Evolutionary conservation across 1,284 basidiomycete genomes (phyloP).

Genomic region (Fomitopsis palustris): DNA sequence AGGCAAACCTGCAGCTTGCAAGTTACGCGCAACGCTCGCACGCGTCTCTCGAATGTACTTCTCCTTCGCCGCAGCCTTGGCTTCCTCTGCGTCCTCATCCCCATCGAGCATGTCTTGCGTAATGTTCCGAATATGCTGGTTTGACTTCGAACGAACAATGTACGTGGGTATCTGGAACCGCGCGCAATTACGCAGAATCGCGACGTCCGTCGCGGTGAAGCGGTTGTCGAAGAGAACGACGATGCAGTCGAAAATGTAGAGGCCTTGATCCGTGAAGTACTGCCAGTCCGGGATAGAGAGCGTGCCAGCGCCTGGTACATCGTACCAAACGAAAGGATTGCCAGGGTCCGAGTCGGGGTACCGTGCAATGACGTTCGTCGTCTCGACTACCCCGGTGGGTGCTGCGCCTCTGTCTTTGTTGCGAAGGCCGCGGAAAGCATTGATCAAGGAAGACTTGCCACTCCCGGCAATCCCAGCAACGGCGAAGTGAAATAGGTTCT

Average conservation of each 20-base stretch:
- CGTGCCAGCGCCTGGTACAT: not conserved
- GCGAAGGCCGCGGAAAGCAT: not conserved
- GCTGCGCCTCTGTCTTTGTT: not conserved
- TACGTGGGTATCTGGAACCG: slow-evolving; percentile 1
- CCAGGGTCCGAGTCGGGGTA: not conserved
- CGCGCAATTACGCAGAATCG: not conserved
- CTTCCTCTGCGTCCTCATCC: not conserved
- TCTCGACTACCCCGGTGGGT: not conserved
- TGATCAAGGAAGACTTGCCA: not conserved
- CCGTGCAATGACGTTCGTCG: not conserved
- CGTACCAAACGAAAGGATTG: slow-evolving; percentile 1
- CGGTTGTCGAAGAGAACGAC: slow-evolving; percentile 2
- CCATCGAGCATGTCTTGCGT: not conserved
- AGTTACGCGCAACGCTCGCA: not conserved
- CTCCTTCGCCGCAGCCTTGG: not conserved
- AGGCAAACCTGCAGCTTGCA: not conserved
- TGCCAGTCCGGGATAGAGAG: slow-evolving; percentile 1
- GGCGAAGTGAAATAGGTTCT: not conserved
- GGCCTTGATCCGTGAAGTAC: not conserved
- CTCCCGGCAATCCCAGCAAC: not conserved
- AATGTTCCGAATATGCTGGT: not conserved
- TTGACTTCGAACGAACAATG: slow-evolving; percentile 1
- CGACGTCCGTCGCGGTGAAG: not conserved
- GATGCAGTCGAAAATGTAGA: not conserved
- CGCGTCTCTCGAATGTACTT: not conserved